Percentiles rank a stretch among this genome's conserved stretches.
Evolutionary conservation across 257 asterid genomes (phyloP).

Genomic region (Salvia miltiorrhiza): DNA sequence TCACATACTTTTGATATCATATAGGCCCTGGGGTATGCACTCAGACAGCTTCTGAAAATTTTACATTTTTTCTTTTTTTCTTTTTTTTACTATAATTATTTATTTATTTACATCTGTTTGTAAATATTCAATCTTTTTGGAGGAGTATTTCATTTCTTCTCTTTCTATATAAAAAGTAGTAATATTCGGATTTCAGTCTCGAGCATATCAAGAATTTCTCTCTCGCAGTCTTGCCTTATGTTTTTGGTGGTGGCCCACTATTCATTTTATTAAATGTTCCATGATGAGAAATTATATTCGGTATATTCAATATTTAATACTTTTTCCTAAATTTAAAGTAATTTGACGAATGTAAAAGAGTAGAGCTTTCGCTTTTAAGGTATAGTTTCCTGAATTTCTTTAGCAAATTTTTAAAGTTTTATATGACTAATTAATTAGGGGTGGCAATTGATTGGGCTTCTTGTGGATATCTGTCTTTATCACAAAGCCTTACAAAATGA

Average conservation of each 20-base stretch:
- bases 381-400: background rate
- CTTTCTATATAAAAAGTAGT: background rate
- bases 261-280: background rate
- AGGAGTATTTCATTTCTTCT: background rate
- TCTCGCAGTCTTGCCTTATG: background rate
- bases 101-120: background rate
- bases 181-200: background rate
- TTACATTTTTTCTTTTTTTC: background rate
- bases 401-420: background rate
- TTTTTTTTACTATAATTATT: background rate
- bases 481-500: too few species aligned
- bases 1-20: constrained; percentile 1
- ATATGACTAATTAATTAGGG: too few species aligned
- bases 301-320: background rate
- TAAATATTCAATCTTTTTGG: background rate
- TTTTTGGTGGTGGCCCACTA: background rate
- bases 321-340: background rate
- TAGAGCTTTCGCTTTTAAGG: background rate
- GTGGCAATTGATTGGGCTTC: too few species aligned
- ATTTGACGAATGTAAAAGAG: background rate
- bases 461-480: too few species aligned
- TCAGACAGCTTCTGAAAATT: background rate
- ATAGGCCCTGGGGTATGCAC: background rate
- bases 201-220: background rate
- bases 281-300: background rate